These are phyloP conservation scores for Candida hispaniensis DNA, from an alignment of 805 yeast genomes.

Conservation along the genomic window DNA sequence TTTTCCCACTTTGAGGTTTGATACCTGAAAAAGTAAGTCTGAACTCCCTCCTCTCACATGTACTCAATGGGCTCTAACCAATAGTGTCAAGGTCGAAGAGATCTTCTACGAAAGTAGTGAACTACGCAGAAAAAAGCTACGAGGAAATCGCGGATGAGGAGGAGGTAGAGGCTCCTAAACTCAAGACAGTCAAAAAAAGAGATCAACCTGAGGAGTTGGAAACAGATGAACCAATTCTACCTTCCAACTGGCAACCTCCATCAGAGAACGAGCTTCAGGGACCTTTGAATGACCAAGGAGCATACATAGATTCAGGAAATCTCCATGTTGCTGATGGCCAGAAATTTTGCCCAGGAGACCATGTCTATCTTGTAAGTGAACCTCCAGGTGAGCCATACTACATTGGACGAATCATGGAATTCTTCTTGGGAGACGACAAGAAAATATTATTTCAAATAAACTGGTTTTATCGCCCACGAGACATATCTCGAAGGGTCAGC, in stretches of 20 bases:
- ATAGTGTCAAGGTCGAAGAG: slow-evolving; percentile 15
- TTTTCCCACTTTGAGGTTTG: too few species aligned
- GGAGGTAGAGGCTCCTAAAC: slow-evolving; percentile 7
- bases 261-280: slow-evolving; percentile 8
- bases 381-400: slow-evolving; percentile 94
- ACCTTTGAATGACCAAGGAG: slow-evolving; percentile 2
- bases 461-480: slow-evolving; percentile 88
- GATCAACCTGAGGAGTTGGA: not conserved
- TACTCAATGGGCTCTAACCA: too few species aligned
- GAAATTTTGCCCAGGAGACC: slow-evolving; percentile 33
- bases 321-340: slow-evolving; percentile 8
- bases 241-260: slow-evolving; percentile 12
- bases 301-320: slow-evolving; percentile 5
- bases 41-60: too few species aligned
- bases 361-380: slow-evolving; percentile 74
- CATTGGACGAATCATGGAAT: slow-evolving; percentile 74
- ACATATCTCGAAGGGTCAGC: slow-evolving; percentile 52
- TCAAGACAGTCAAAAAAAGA: slow-evolving; percentile 1
- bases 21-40: too few species aligned
- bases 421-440: slow-evolving; percentile 35
- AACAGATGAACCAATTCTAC: slow-evolving; percentile 6
- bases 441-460: slow-evolving; percentile 55
- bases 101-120: slow-evolving; percentile 12
- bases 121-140: slow-evolving; percentile 11
- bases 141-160: slow-evolving; percentile 3